A percentile compares a stretch with the other conserved stretches of the same genome.
These are phyloP conservation scores for Polyporus arcularius DNA, from an alignment of 768 basidiomycete genomes.

Conservation along the genomic window DNA sequence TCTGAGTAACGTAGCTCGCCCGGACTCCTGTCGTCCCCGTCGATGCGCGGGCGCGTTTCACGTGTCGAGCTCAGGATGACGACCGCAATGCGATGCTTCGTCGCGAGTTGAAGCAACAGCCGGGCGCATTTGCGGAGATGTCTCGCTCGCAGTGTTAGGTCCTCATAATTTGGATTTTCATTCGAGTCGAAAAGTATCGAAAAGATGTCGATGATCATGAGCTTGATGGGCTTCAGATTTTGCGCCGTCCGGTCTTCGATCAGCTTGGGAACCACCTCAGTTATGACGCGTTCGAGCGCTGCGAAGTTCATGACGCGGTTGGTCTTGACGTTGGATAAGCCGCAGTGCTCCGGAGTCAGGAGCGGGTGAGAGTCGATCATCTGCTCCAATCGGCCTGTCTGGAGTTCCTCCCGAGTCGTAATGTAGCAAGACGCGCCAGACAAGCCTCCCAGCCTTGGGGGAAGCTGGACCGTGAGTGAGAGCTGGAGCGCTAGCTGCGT, in stretches of 20 bases:
- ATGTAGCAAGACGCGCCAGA: slow-evolving; percentile 75
- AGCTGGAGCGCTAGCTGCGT: slow-evolving; percentile 89
- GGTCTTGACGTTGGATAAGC: slow-evolving; percentile 62
- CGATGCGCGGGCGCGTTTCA: slow-evolving; percentile 14
- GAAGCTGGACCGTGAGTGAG: slow-evolving; percentile 76
- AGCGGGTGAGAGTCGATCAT: slow-evolving; percentile 55
- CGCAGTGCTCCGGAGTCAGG: slow-evolving; percentile 44
- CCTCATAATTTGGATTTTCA: slow-evolving; percentile 57
- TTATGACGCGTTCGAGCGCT: slow-evolving; percentile 56
- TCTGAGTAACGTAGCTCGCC: slow-evolving; percentile 61
- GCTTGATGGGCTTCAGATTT: slow-evolving; percentile 59
- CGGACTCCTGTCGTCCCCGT: slow-evolving; percentile 26
- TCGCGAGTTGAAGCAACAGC: slow-evolving; percentile 71
- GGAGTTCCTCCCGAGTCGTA: slow-evolving; percentile 69
- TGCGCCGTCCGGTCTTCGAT: slow-evolving; percentile 38
- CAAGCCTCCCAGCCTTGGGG: slow-evolving; percentile 54
- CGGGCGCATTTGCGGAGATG: slow-evolving; percentile 67
- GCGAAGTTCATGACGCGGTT: slow-evolving; percentile 55
- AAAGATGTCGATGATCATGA: slow-evolving; percentile 87
- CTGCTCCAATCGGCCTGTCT: slow-evolving; percentile 67
- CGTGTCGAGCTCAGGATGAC: slow-evolving; percentile 79
- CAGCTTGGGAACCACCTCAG: slow-evolving; percentile 53
- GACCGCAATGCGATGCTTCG: slow-evolving; percentile 63
- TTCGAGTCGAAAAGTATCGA: slow-evolving; percentile 79
- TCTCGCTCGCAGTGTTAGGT: slow-evolving; percentile 73